Evolutionary conservation across 176 grass and related monocot genomes (phyloP).

Genomic region (Otatea glauca): DNA sequence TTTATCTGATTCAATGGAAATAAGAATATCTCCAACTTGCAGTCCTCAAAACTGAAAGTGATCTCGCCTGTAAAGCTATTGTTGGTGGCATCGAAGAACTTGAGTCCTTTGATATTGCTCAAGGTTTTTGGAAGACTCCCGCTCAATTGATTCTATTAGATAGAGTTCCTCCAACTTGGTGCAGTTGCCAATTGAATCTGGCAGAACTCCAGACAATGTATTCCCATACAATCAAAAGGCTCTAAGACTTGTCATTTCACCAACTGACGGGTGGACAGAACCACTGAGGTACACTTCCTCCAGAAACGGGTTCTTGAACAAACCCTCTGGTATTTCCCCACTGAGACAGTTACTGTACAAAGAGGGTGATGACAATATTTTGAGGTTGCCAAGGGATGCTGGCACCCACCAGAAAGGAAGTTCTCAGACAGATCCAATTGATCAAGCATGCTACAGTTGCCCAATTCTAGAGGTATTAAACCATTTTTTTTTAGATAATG

Average conservation of each 20-base stretch:
- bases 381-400: slow-evolving; percentile 53
- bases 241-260: slow-evolving; percentile 47
- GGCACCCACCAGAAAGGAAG: slow-evolving; percentile 64
- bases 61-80: slow-evolving; percentile 66
- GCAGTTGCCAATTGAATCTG: slow-evolving; percentile 61
- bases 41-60: slow-evolving; percentile 52
- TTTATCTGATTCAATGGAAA: slow-evolving; percentile 59
- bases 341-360: slow-evolving; percentile 48
- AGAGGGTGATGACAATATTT: slow-evolving; percentile 43
- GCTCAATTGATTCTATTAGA: slow-evolving; percentile 58
- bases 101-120: slow-evolving; percentile 52
- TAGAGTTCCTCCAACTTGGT: slow-evolving; percentile 60
- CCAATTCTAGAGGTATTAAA: slow-evolving; percentile 56
- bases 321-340: slow-evolving; percentile 52
- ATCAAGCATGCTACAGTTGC: slow-evolving; percentile 56
- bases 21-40: slow-evolving; percentile 52
- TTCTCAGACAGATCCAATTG: slow-evolving; percentile 56
- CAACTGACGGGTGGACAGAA: slow-evolving; percentile 37
- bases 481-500: not conserved
- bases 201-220: slow-evolving; percentile 54
- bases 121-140: slow-evolving; percentile 58
- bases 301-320: slow-evolving; percentile 49
- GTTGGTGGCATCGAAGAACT: slow-evolving; percentile 30
- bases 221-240: slow-evolving; percentile 49
- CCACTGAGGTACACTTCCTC: slow-evolving; percentile 61